Evolutionary conservation across 179 eudicot genomes (phyloP).

Genomic region (Corrigiola litoralis): DNA sequence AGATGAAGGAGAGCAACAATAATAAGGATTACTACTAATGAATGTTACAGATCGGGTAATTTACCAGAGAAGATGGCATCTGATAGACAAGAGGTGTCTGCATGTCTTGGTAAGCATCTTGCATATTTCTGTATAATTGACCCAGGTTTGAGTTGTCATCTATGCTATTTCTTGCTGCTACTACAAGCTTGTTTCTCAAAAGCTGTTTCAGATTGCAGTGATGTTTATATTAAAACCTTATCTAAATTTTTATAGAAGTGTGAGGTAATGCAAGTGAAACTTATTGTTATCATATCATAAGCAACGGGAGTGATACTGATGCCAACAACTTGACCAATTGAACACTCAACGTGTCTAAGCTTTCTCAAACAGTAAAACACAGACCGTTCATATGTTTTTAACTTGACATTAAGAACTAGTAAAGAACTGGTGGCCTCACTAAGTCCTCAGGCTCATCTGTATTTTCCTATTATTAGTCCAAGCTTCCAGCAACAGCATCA

Average conservation of each 20-base stretch:
- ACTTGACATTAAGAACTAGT: neutral
- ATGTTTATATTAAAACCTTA: slow-evolving; percentile 1
- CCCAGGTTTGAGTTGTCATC: slow-evolving; percentile 62
- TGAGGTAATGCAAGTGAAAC: neutral
- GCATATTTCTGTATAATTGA: slow-evolving; percentile 71
- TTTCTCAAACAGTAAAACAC: neutral
- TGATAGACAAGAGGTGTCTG: slow-evolving; percentile 93
- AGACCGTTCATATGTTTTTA: neutral
- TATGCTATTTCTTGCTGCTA: slow-evolving; percentile 70
- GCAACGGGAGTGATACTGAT: neutral
- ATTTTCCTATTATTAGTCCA: neutral
- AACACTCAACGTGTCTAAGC: neutral
- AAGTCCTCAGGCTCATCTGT: neutral
- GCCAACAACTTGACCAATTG: neutral
- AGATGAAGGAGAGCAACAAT: neutral
- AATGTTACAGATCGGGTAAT: slow-evolving; percentile 1
- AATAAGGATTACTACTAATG: neutral
- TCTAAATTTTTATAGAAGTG: neutral
- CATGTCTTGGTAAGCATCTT: slow-evolving; percentile 81
- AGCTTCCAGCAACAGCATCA: neutral
- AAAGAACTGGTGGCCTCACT: neutral
- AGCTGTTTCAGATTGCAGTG: slow-evolving; percentile 46
- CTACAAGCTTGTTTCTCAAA: slow-evolving; percentile 75
- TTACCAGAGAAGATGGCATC: slow-evolving; percentile 72
- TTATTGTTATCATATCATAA: neutral